Evolutionary conservation across 2,329 filamentous ascomycete species (phyloP).

Genomic region (Bipolaris bicolor): DNA sequence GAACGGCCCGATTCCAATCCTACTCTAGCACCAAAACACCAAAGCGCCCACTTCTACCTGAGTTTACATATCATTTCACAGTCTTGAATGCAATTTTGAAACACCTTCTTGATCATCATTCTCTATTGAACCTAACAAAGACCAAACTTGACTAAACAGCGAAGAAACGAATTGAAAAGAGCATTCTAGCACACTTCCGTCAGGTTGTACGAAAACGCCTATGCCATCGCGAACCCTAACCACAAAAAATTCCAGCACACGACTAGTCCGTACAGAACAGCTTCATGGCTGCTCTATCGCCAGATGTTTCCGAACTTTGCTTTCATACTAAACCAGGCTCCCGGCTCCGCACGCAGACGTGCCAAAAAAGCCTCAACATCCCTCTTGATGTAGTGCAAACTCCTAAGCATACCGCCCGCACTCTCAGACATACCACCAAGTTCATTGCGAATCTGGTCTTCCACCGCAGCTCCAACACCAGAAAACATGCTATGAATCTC

Average conservation of each 20-base stretch:
- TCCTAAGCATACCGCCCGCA: constrained; percentile 15
- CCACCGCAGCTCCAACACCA: constrained; percentile 6
- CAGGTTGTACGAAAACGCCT: not conserved
- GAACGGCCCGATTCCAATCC: not conserved
- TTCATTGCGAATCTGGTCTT: constrained; percentile 14
- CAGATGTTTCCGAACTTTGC: constrained; percentile 1
- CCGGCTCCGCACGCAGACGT: constrained; percentile 11
- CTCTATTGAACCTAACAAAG: no score
- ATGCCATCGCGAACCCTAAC: not conserved
- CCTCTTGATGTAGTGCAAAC: constrained; percentile 10
- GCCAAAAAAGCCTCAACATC: constrained; percentile 14
- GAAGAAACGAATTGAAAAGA: no score
- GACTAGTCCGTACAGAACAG: not conserved
- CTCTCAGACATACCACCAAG: constrained; percentile 13
- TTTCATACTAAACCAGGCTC: constrained; percentile 12
- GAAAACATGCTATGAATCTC: constrained; percentile 9
- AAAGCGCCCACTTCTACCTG: not conserved
- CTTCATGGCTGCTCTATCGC: not conserved
- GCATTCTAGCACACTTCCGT: not conserved
- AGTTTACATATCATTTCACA: not conserved
- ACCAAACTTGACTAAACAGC: no score
- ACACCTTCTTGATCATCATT: no score
- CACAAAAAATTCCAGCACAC: no score
- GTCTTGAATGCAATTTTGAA: not conserved
- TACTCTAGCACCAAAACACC: not conserved